Evolutionary conservation across 2,329 filamentous ascomycete species (phyloP).

Genomic region (Trichophyton simii): DNA sequence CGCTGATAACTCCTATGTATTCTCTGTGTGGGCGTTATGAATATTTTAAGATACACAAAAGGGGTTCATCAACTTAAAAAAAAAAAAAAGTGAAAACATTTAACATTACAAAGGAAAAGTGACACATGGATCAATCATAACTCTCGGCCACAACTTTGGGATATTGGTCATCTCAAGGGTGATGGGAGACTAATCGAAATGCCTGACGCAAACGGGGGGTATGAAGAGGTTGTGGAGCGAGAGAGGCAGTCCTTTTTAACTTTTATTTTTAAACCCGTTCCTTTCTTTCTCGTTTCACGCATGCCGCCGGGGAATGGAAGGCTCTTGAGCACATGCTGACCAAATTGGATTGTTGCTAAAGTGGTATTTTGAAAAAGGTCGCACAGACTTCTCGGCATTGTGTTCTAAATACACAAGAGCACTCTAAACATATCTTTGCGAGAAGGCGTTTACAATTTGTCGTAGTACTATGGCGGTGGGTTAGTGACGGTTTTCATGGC

Average conservation of each 20-base stretch:
- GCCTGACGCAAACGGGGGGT: constrained; percentile 1
- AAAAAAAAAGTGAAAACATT: neutral
- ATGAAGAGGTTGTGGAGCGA: neutral
- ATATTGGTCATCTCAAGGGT: neutral
- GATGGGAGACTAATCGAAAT: neutral
- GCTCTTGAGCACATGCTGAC: neutral
- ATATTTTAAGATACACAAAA: neutral
- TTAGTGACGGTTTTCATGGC: constrained; percentile 11
- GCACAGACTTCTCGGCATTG: constrained; percentile 31
- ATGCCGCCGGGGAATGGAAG: neutral
- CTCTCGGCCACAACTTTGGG: neutral
- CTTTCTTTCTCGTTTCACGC: neutral
- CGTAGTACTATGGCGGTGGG: constrained; percentile 67
- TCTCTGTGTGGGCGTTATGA: neutral
- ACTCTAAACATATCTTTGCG: constrained; percentile 7
- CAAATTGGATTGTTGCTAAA: constrained; percentile 6
- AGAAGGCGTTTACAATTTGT: constrained; percentile 72
- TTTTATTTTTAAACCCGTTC: constrained; percentile 3
- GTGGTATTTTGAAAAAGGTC: constrained; percentile 17
- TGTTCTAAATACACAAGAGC: constrained; percentile 10
- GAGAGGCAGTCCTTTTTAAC: neutral
- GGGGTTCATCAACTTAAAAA: neutral
- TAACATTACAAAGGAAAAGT: constrained; percentile 1
- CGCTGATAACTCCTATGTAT: neutral
- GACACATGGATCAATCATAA: neutral